Conservation (phyloP, 1,284 basidiomycete species). For the Rhodotorula sp. region DNA sequence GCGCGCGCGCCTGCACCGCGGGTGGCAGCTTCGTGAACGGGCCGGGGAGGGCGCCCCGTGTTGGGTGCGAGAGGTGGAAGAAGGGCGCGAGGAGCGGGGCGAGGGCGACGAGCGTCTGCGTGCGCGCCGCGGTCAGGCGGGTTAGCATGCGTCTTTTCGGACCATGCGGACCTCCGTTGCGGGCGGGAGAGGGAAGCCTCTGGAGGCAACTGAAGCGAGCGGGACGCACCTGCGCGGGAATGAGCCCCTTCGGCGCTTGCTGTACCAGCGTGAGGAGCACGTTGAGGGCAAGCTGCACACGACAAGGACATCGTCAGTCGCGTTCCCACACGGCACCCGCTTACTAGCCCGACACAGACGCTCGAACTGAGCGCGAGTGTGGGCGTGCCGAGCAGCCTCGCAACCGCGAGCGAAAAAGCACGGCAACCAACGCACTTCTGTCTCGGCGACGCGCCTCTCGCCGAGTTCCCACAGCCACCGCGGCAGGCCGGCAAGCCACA, state of each 20-base stretch:
- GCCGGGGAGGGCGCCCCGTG: constrained; percentile 50
- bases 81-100: constrained; percentile 69
- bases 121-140: too few species aligned
- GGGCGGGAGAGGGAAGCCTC: background rate
- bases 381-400: background rate
- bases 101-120: constrained; percentile 57
- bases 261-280: constrained; percentile 33
- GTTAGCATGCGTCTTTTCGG: too few species aligned
- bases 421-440: constrained; percentile 58
- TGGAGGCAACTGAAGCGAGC: background rate
- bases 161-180: too few species aligned
- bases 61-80: constrained; percentile 70
- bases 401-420: constrained; percentile 22
- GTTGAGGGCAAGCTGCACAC: constrained; percentile 40
- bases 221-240: constrained; percentile 4
- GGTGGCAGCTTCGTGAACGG: constrained; percentile 17
- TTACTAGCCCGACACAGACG: too few species aligned
- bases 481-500: constrained; percentile 71
- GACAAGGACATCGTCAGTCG: background rate
- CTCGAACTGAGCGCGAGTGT: too few species aligned
- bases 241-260: constrained; percentile 23
- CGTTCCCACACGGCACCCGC: accelerated
- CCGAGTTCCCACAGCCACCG: constrained; percentile 79
- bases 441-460: constrained; percentile 59
- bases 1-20: constrained; percentile 43